Evolutionary conservation across 1,284 basidiomycete species (phyloP).

Genomic region (Sanghuangporus sanghuang): DNA sequence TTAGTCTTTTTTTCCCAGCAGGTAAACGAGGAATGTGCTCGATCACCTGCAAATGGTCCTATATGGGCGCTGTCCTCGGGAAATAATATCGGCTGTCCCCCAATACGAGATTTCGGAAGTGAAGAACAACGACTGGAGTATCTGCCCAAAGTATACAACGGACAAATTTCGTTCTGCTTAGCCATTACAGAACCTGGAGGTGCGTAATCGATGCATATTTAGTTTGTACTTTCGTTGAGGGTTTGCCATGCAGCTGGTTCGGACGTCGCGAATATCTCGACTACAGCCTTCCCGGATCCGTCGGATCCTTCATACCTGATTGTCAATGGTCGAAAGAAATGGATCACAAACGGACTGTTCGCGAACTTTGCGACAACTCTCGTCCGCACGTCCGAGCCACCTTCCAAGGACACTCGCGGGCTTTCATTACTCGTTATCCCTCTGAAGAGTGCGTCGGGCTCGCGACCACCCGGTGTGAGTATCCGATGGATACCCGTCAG

Average conservation of each 20-base stretch:
- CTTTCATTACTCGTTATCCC: conserved; percentile 20
- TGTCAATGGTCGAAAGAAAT: conserved; percentile 21
- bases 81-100: conserved; percentile 17
- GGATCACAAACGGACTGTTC: conserved; percentile 21
- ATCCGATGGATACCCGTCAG: conserved; percentile 14
- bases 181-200: conserved; percentile 22
- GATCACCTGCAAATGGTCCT: conserved; percentile 16
- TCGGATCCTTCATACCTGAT: conserved; percentile 14
- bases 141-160: conserved; percentile 14
- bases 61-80: conserved; percentile 18
- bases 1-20: neutral
- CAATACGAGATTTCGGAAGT: conserved; percentile 19
- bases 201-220: neutral
- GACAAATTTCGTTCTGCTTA: conserved; percentile 19
- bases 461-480: conserved; percentile 14
- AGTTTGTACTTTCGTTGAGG: neutral
- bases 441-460: conserved; percentile 8
- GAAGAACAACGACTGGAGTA: conserved; percentile 17
- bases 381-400: conserved; percentile 14
- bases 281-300: conserved; percentile 12
- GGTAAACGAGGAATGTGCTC: conserved; percentile 17
- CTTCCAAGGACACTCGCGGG: conserved; percentile 2
- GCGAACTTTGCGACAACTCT: conserved; percentile 20
- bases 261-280: conserved; percentile 19
- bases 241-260: conserved; percentile 16